phyloP scores from a whole-genome alignment of 768 basidiomycete species.

The Rhizopogon vinicolor region DNA sequence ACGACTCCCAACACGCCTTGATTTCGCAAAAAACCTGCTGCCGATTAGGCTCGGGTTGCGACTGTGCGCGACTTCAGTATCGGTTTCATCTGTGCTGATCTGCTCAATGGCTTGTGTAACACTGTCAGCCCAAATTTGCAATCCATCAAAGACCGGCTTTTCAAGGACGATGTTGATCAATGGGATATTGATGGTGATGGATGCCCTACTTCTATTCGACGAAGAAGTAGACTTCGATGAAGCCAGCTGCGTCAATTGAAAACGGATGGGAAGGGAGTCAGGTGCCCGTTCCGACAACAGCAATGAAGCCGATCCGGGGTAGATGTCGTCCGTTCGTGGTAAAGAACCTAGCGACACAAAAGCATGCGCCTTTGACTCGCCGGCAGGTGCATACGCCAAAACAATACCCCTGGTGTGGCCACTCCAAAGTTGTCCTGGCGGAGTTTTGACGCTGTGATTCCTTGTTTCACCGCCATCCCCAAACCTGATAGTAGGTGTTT shows the following conservation, averaged over 20 bases:
- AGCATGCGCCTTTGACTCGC: conserved; percentile 34
- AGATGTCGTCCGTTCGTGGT: conserved; percentile 12
- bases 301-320: conserved; percentile 8
- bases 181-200: conserved; percentile 43
- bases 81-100: conserved; percentile 18
- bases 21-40: conserved; percentile 66
- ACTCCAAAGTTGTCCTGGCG: conserved; percentile 25
- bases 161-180: conserved; percentile 56
- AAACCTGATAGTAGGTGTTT: conserved; percentile 24
- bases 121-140: conserved; percentile 91
- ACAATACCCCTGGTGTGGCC: conserved; percentile 42
- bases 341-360: conserved; percentile 51
- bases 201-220: conserved; percentile 9
- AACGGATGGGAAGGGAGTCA: conserved; percentile 15
- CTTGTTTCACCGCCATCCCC: conserved; percentile 12
- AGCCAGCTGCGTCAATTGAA: conserved; percentile 14
- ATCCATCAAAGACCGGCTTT: conserved; percentile 64
- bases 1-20: conserved; percentile 32
- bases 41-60: conserved; percentile 69
- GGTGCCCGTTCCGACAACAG: conserved; percentile 16
- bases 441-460: conserved; percentile 1
- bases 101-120: conserved; percentile 65
- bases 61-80: conserved; percentile 32
- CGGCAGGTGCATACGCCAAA: conserved; percentile 39
- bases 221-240: not conserved